These are phyloP conservation scores for Omphalotus guepiniiformis DNA, from an alignment of 768 basidiomycete genomes.

Conservation along the genomic window DNA sequence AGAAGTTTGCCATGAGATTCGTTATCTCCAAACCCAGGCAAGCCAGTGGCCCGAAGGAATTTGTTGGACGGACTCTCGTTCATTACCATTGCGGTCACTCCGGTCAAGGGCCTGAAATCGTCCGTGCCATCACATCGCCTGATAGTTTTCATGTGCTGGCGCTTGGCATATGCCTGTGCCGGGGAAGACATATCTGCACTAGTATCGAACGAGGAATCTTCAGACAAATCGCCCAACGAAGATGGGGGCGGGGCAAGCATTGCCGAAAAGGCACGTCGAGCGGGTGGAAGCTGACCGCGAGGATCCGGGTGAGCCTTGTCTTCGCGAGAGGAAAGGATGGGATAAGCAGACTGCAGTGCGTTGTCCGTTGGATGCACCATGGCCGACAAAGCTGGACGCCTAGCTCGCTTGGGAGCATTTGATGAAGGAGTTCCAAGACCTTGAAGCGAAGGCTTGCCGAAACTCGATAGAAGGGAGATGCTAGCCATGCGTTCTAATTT, in stretches of 20 bases:
- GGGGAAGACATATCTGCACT: slow-evolving; percentile 73
- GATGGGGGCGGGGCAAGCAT: slow-evolving; percentile 63
- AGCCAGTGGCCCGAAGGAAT: slow-evolving; percentile 47
- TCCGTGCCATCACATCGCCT: slow-evolving; percentile 79
- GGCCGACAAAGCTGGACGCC: slow-evolving; percentile 66
- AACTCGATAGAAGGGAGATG: slow-evolving; percentile 45
- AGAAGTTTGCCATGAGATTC: slow-evolving; percentile 91
- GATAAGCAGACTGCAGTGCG: slow-evolving; percentile 38
- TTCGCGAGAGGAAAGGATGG: slow-evolving; percentile 28
- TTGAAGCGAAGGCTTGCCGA: slow-evolving; percentile 47
- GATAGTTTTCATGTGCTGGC: slow-evolving; percentile 74
- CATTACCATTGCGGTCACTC: slow-evolving; percentile 50
- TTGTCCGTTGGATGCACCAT: slow-evolving; percentile 46
- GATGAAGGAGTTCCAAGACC: slow-evolving; percentile 53
- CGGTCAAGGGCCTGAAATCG: slow-evolving; percentile 72
- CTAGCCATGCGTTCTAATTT: slow-evolving; percentile 46
- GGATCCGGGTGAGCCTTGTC: slow-evolving; percentile 20
- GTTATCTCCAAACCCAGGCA: slow-evolving; percentile 89
- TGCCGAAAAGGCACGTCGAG: slow-evolving; percentile 74
- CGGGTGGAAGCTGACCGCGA: slow-evolving; percentile 37
- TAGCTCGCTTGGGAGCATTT: slow-evolving; percentile 51
- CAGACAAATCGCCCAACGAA: slow-evolving; percentile 42
- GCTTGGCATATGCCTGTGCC: slow-evolving; percentile 74
- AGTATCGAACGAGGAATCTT: slow-evolving; percentile 59
- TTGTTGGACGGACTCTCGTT: slow-evolving; percentile 58